phyloP scores from a whole-genome alignment of 805 yeast genomes.

The Candida xiaguanensis region DNA sequence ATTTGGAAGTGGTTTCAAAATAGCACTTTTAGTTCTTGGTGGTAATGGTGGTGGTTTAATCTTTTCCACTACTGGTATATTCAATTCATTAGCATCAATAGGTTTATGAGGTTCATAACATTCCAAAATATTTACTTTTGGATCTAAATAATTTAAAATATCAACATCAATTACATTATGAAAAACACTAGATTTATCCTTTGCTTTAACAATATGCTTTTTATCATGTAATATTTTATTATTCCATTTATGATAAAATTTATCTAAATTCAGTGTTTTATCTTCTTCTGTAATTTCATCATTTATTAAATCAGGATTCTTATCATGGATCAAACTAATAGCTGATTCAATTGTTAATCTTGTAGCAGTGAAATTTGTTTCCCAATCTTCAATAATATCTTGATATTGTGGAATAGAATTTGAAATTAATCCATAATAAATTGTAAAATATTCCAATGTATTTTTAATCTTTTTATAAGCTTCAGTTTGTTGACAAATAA shows the following conservation, averaged over 20 bases:
- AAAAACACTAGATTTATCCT: conserved; percentile 32
- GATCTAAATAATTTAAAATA: conserved; percentile 25
- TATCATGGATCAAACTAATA: conserved; percentile 24
- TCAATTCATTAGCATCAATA: conserved; percentile 13
- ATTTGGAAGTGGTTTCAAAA: not conserved
- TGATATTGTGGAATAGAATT: conserved; percentile 20
- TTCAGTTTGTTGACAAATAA: conserved; percentile 36
- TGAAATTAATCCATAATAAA: conserved; percentile 22
- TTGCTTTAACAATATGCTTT: conserved; percentile 23
- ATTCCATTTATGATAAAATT: conserved; percentile 27
- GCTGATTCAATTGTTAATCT: conserved; percentile 38
- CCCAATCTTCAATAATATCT: conserved; percentile 38
- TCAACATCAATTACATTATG: conserved; percentile 27
- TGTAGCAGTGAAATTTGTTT: conserved; percentile 29
- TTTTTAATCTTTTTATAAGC: conserved; percentile 24
- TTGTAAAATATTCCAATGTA: conserved; percentile 18
- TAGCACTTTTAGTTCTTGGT: conserved; percentile 24
- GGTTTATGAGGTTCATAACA: conserved; percentile 26
- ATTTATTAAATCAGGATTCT: conserved; percentile 35
- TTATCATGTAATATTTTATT: conserved; percentile 16
- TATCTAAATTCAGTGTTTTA: conserved; percentile 17
- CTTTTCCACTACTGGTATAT: conserved; percentile 9
- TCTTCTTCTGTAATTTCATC: conserved; percentile 32
- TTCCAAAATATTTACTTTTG: conserved; percentile 20
- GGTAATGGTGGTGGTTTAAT: conserved; percentile 28